phyloP scores from a whole-genome alignment of 495 filamentous ascomycete genomes.

The Aspergillus indologenus region DNA sequence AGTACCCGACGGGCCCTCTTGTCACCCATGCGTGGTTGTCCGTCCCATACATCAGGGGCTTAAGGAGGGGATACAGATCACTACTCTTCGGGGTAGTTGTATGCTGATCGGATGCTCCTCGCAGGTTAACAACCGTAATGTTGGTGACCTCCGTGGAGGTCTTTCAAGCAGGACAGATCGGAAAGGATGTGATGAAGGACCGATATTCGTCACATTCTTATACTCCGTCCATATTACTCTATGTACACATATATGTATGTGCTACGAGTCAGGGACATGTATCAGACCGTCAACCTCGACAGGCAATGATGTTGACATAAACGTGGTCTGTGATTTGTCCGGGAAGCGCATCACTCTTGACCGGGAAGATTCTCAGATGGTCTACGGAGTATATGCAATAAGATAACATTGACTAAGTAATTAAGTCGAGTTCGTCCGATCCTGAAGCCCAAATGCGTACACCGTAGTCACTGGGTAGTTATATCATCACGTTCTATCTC shows the following conservation, averaged over 20 bases:
- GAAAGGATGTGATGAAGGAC: background rate
- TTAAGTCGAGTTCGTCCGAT: background rate
- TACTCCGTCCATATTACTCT: too few relatives aligned
- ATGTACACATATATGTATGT: too few relatives aligned
- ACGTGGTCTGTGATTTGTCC: background rate
- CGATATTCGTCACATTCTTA: background rate
- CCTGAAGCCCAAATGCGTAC: background rate
- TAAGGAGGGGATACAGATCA: background rate
- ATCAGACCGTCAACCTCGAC: background rate
- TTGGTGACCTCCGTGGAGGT: background rate
- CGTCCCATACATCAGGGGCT: background rate
- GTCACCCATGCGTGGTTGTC: background rate
- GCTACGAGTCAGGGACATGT: background rate
- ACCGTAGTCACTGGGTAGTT: too few relatives aligned
- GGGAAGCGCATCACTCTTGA: background rate
- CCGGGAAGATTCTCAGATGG: background rate
- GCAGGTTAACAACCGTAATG: background rate
- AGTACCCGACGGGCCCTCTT: slow-evolving; percentile 2
- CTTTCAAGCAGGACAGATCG: background rate
- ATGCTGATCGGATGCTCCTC: background rate
- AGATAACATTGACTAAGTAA: background rate
- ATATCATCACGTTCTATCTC: background rate
- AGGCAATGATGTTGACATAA: background rate
- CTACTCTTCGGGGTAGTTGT: background rate
- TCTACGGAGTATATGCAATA: too few relatives aligned